Evolutionary conservation across 177 flowering plant species (phyloP).

Genomic region (Telopea speciosissima): DNA sequence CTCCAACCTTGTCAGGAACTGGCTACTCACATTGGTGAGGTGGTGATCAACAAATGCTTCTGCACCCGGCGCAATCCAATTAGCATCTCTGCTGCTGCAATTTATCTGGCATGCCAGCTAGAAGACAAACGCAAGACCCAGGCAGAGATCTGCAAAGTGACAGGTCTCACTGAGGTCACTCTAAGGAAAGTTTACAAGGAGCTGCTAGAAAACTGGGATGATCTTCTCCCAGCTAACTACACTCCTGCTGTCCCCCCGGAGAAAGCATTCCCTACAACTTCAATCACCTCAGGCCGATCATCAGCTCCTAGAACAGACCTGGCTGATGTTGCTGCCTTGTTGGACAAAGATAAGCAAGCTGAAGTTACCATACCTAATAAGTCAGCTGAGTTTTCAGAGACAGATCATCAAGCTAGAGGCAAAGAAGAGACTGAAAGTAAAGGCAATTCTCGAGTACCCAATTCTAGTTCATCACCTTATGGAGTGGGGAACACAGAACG

Average conservation of each 20-base stretch:
- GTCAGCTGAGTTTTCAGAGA: constrained; percentile 28
- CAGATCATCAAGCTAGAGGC: constrained; percentile 20
- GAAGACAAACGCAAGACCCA: constrained; percentile 97
- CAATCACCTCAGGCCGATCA: constrained; percentile 63
- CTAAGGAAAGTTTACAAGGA: constrained; percentile 96
- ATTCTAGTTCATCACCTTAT: constrained; percentile 5
- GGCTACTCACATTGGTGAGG: constrained; percentile 98
- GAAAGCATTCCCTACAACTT: constrained; percentile 89
- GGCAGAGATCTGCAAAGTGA: constrained; percentile 97
- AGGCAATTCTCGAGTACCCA: constrained; percentile 16
- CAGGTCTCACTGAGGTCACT: constrained; percentile 96
- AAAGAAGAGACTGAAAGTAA: constrained; percentile 39
- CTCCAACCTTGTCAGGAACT: constrained; percentile 49
- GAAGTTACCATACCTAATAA: constrained; percentile 34
- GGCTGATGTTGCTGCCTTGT: constrained; percentile 27
- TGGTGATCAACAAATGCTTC: constrained; percentile 97
- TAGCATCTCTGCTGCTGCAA: constrained; percentile 97
- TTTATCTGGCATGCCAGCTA: constrained; percentile 85
- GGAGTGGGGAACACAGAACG: constrained; percentile 8
- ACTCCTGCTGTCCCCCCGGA: constrained; percentile 96
- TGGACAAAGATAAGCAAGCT: constrained; percentile 39
- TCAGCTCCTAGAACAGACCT: constrained; percentile 42
- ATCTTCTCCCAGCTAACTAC: constrained; percentile 88
- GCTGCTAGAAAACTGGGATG: constrained; percentile 89
- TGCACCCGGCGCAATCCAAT: constrained; percentile 97